These are phyloP conservation scores for Skeletonema grethae DNA, from an alignment of 108 stramenopile species.

Conservation along the genomic window DNA sequence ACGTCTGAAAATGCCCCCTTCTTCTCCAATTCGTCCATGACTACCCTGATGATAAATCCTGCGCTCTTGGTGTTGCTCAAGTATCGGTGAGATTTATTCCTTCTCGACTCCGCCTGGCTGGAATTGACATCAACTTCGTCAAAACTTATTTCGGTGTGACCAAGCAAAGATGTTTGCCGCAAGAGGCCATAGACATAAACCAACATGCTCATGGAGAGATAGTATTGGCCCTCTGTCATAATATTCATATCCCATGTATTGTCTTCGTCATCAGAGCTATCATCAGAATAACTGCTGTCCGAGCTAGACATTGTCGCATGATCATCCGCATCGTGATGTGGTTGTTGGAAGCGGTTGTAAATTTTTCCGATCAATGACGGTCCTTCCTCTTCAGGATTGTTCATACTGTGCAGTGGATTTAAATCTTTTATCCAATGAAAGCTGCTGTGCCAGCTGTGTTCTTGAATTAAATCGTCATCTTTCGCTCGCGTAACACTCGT, in stretches of 20 bases:
- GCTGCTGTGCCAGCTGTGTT: background rate
- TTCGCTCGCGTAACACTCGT: background rate
- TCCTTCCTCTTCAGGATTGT: background rate
- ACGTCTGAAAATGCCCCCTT: slow-evolving; percentile 4
- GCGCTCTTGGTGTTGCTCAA: slow-evolving; percentile 16
- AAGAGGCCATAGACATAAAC: slow-evolving; percentile 11
- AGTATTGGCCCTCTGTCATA: slow-evolving; percentile 25
- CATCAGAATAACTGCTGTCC: background rate
- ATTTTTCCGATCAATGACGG: background rate
- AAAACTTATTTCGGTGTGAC: slow-evolving; percentile 16
- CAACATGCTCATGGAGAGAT: slow-evolving; percentile 17
- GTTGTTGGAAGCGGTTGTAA: background rate
- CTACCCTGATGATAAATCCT: slow-evolving; percentile 16
- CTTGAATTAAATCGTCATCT: background rate
- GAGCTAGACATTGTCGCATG: background rate
- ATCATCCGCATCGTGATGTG: background rate
- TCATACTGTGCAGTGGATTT: background rate
- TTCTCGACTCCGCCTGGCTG: background rate
- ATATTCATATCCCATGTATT: slow-evolving; percentile 2
- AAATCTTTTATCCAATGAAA: background rate
- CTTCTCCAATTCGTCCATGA: slow-evolving; percentile 21
- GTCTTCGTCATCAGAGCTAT: background rate
- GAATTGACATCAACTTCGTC: slow-evolving; percentile 22
- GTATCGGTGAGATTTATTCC: background rate
- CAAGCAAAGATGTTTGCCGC: slow-evolving; percentile 2